Evolutionary conservation across 2,329 filamentous ascomycete genomes (phyloP).

Genomic region (Pestalotiopsis sp.): DNA sequence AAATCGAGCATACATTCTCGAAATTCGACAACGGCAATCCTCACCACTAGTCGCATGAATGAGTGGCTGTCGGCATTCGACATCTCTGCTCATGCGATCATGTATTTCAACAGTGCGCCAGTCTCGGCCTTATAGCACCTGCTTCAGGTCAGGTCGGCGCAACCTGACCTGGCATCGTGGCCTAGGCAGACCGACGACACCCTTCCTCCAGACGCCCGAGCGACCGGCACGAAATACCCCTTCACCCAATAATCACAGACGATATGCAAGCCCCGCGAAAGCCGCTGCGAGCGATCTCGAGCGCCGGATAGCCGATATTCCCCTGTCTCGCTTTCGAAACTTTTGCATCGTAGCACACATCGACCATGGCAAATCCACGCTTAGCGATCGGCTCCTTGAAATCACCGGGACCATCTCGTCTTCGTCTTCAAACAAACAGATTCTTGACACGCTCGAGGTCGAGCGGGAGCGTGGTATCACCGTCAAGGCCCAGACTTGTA

Average conservation of each 20-base stretch:
- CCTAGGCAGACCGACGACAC: neutral
- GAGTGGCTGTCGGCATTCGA: conserved; percentile 27
- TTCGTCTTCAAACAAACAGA: conserved; percentile 84
- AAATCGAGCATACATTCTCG: neutral
- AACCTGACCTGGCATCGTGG: neutral
- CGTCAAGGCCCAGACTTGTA: conserved; percentile 97
- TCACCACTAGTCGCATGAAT: conserved; percentile 27
- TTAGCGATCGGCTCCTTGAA: conserved; percentile 90
- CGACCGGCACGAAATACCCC: neutral
- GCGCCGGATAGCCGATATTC: conserved; percentile 69
- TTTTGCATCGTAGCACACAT: conserved; percentile 99
- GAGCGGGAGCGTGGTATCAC: conserved; percentile 96
- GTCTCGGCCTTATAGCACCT: conserved; percentile 20
- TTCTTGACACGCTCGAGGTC: conserved; percentile 95
- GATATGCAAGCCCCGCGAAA: conserved; percentile 1
- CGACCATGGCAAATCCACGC: conserved; percentile 96
- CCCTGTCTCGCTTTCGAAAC: conserved; percentile 81
- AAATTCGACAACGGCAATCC: neutral
- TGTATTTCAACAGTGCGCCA: conserved; percentile 21
- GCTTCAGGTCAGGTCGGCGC: conserved; percentile 15
- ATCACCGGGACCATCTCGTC: conserved; percentile 89
- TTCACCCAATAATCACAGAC: conserved; percentile 17
- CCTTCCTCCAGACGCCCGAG: neutral
- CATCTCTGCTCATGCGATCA: conserved; percentile 29
- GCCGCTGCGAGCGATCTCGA: conserved; percentile 43